Conservation (phyloP, 1,284 basidiomycete species). For the Naganishia cerealis region DNA sequence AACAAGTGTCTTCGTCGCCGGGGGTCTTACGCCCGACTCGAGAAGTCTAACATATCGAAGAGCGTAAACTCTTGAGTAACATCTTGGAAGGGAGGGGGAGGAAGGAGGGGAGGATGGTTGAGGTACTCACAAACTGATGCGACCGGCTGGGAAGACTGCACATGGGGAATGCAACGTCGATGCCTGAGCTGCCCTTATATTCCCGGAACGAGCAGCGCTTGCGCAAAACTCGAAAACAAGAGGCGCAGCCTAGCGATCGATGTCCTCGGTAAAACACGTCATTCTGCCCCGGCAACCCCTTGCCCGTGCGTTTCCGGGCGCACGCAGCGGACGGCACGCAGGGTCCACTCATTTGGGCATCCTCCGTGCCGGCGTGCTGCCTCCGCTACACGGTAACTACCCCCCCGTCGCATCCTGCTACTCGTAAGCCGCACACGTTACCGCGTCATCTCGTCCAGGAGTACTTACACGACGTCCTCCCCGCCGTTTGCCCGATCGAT, state of each 20-base stretch:
- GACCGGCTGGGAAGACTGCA: background rate
- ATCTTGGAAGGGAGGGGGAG: slow-evolving; percentile 18
- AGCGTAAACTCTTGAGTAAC: slow-evolving; percentile 24
- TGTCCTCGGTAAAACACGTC: slow-evolving; percentile 1
- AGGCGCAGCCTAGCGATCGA: slow-evolving; percentile 14
- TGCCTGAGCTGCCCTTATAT: slow-evolving; percentile 11
- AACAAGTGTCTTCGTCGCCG: slow-evolving; percentile 21
- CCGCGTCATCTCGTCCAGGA: background rate
- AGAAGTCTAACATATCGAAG: slow-evolving; percentile 34
- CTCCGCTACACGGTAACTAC: background rate
- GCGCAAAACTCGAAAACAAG: background rate
- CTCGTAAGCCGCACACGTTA: background rate
- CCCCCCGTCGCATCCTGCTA: background rate
- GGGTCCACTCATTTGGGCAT: slow-evolving; percentile 1
- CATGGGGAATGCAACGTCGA: background rate
- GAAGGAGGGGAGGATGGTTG: background rate
- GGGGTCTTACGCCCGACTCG: slow-evolving; percentile 33
- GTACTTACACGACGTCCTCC: background rate
- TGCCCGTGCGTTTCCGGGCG: slow-evolving; percentile 18
- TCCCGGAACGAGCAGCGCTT: slow-evolving; percentile 4
- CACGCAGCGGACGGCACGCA: background rate
- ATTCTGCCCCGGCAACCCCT: background rate
- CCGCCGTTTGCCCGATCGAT: background rate
- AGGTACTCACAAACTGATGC: background rate
- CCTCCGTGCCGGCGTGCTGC: background rate